Evolutionary conservation across 805 yeast genomes (phyloP).

Genomic region (Saccharomycopsis malanga): DNA sequence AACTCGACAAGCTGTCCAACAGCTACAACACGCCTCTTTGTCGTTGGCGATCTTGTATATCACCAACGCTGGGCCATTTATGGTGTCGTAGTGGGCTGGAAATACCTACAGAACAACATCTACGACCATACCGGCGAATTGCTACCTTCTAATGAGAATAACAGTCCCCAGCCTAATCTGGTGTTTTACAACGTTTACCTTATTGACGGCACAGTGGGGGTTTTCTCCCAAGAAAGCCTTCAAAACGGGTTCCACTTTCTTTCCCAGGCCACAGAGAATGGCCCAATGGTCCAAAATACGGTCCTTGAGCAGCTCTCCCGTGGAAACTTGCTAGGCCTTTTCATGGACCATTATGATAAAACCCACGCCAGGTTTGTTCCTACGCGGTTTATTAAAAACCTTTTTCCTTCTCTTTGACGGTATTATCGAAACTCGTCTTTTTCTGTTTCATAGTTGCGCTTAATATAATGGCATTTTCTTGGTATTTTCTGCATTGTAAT

Average conservation of each 20-base stretch:
- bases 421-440: no score
- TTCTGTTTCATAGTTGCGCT: no score
- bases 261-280: not conserved
- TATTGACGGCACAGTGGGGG: not conserved
- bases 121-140: not conserved
- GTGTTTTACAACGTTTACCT: not conserved
- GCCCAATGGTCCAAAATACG: not conserved
- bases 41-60: constrained; percentile 4
- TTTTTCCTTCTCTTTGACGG: no score
- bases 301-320: no score
- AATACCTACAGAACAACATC: not conserved
- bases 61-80: constrained; percentile 1
- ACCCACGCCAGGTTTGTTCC: no score
- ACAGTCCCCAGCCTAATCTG: no score
- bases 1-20: no score
- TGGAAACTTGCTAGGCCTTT: no score
- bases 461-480: no score
- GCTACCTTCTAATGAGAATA: not conserved
- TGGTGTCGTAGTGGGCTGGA: constrained; percentile 8
- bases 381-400: no score
- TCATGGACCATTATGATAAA: no score
- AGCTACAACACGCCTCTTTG: not conserved
- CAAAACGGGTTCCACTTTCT: not conserved
- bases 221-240: not conserved
- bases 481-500: no score